Percentiles rank a stretch among this genome's conserved stretches.
phyloP scores from a whole-genome alignment of 2,329 filamentous ascomycete species.

The Monilinia laxa region DNA sequence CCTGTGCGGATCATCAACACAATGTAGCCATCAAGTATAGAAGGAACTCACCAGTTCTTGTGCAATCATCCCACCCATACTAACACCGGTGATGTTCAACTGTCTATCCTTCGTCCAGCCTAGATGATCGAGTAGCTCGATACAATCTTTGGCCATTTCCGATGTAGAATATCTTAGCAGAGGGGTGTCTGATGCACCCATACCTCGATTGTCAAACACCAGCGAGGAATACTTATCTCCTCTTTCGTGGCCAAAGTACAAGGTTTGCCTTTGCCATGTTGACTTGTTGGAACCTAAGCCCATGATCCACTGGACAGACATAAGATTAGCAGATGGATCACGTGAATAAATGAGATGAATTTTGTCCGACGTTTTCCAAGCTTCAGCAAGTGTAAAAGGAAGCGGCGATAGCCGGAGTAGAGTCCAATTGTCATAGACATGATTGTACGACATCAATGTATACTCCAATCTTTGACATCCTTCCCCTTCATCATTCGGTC shows the following conservation, averaged over 20 bases:
- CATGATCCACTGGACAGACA: conserved; percentile 66
- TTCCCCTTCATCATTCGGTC: conserved; percentile 15
- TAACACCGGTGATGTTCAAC: conserved; percentile 72
- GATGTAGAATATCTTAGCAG: conserved; percentile 74
- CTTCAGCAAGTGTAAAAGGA: not conserved
- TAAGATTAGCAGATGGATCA: conserved; percentile 20
- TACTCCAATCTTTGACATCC: not conserved
- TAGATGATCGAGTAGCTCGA: conserved; percentile 69
- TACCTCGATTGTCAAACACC: conserved; percentile 77
- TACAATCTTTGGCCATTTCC: conserved; percentile 76
- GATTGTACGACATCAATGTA: not conserved
- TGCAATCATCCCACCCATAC: conserved; percentile 89
- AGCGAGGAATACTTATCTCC: conserved; percentile 69
- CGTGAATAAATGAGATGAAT: not conserved
- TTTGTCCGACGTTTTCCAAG: not conserved
- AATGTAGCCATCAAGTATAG: conserved; percentile 19
- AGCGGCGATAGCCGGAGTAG: not conserved
- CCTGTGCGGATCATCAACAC: conserved; percentile 35
- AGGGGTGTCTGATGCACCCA: conserved; percentile 78
- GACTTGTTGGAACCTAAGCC: conserved; percentile 69
- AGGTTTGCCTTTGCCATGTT: conserved; percentile 80
- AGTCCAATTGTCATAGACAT: not conserved
- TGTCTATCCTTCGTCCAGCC: conserved; percentile 63
- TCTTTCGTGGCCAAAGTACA: conserved; percentile 74
- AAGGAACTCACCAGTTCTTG: conserved; percentile 65